Conservation (phyloP, 805 yeast species). For the Millerago galiae region DNA sequence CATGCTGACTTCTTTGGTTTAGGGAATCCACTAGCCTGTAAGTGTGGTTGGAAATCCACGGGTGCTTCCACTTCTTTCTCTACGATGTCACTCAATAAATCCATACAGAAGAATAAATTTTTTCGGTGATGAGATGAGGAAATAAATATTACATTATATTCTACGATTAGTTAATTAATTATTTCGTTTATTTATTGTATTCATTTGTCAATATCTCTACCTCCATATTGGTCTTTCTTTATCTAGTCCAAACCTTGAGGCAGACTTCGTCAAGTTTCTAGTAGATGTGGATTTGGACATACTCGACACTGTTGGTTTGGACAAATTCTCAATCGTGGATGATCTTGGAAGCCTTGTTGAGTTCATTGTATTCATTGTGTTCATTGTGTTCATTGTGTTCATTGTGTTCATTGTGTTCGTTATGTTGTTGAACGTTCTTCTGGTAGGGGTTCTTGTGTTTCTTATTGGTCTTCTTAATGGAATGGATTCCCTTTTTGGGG, state of each 20-base stretch:
- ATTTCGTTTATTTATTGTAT: too few species aligned
- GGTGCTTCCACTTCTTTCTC: slow-evolving; percentile 84
- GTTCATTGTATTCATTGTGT: slow-evolving; percentile 5
- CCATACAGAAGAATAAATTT: slow-evolving; percentile 39
- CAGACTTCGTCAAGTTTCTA: slow-evolving; percentile 8
- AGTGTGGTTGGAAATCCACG: slow-evolving; percentile 48
- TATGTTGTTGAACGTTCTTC: not conserved
- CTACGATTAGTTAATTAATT: not conserved
- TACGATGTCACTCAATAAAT: slow-evolving; percentile 86
- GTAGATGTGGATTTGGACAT: slow-evolving; percentile 16
- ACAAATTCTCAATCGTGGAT: slow-evolving; percentile 13
- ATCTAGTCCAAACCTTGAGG: not conserved
- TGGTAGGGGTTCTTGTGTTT: not conserved
- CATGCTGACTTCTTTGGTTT: slow-evolving; percentile 63
- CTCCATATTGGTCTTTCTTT: slow-evolving; percentile 1
- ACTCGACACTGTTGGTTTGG: slow-evolving; percentile 20
- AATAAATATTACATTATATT: too few species aligned
- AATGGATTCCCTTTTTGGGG: not conserved
- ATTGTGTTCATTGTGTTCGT: slow-evolving; percentile 3
- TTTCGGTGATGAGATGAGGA: not conserved
- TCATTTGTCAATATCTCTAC: too few species aligned
- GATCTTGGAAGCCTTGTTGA: slow-evolving; percentile 14
- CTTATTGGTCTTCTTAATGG: not conserved
- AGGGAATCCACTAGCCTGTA: slow-evolving; percentile 80
- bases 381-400: slow-evolving; percentile 1